phyloP scores from a whole-genome alignment of 2,329 filamentous ascomycete genomes.

The Phaeoacremonium minimum region DNA sequence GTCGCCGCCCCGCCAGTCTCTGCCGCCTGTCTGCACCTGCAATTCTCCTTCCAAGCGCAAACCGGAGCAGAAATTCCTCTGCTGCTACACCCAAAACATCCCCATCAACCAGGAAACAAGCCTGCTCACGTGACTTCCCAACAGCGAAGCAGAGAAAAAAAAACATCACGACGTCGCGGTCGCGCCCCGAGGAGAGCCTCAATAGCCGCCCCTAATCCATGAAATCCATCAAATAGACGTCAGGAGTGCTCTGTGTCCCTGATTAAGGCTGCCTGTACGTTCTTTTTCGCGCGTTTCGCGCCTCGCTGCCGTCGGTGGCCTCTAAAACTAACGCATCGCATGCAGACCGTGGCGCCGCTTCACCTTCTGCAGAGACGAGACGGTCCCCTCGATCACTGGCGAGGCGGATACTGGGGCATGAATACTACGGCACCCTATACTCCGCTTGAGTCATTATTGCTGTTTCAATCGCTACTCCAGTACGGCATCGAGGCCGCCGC shows the following conservation, averaged over 20 bases:
- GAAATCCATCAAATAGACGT: conserved; percentile 10
- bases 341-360: conserved; percentile 28
- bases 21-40: too few species aligned
- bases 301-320: background rate
- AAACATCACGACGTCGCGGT: conserved; percentile 6
- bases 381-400: conserved; percentile 25
- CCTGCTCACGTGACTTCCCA: too few species aligned
- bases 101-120: conserved; percentile 3
- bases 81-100: too few species aligned
- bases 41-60: too few species aligned
- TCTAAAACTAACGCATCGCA: background rate
- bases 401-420: conserved; percentile 29
- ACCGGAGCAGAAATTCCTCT: too few species aligned
- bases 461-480: conserved; percentile 24
- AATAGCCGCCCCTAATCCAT: conserved; percentile 8
- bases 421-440: conserved; percentile 24
- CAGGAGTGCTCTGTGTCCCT: conserved; percentile 3
- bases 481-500: conserved; percentile 21
- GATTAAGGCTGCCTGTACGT: conserved; percentile 5
- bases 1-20: too few species aligned
- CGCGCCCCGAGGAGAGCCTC: conserved; percentile 6
- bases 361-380: conserved; percentile 26
- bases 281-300: background rate
- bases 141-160: conserved; percentile 10
- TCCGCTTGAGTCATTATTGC: conserved; percentile 27